Conservation (phyloP, 148 eudicot species). For the Camellia sinensis region DNA sequence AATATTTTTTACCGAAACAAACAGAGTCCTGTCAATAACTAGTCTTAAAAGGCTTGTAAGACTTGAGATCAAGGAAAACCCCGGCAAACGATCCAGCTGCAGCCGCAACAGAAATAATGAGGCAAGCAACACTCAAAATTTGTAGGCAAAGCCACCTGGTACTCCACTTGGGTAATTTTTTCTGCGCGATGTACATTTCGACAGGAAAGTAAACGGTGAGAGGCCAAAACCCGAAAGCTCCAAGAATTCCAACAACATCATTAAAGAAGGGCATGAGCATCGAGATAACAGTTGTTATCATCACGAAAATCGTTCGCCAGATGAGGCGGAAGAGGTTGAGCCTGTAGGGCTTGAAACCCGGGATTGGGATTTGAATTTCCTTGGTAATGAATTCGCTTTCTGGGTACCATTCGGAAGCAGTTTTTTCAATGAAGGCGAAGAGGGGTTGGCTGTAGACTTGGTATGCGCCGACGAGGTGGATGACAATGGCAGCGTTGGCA, state of each 20-base stretch:
- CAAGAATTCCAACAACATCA: conserved; percentile 42
- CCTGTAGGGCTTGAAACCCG: conserved; percentile 14
- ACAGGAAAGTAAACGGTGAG: conserved; percentile 44
- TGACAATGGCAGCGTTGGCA: conserved; percentile 36
- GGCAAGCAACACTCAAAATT: conserved; percentile 30
- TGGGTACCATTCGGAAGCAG: conserved; percentile 20
- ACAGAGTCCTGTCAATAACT: conserved; percentile 10
- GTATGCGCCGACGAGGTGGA: conserved; percentile 44
- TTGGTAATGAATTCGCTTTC: conserved; percentile 18
- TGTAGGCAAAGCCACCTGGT: conserved; percentile 38
- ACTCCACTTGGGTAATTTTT: conserved; percentile 34
- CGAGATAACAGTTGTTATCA: conserved; percentile 26
- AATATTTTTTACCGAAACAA: neutral
- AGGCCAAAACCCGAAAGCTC: conserved; percentile 45
- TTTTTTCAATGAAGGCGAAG: conserved; percentile 28
- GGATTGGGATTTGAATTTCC: conserved; percentile 27
- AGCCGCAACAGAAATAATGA: conserved; percentile 34
- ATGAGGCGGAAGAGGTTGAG: conserved; percentile 36
- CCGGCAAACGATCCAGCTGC: conserved; percentile 42
- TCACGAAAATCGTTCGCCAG: conserved; percentile 38
- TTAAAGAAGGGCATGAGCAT: conserved; percentile 50
- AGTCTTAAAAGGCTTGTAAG: conserved; percentile 34
- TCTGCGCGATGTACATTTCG: conserved; percentile 43
- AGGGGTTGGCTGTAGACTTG: conserved; percentile 46
- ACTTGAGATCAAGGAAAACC: conserved; percentile 26